A percentile compares a stretch with the other conserved stretches of the same genome.
Evolutionary conservation across 306 rosid genomes (phyloP).

Genomic region (Citrullus colocynthis): DNA sequence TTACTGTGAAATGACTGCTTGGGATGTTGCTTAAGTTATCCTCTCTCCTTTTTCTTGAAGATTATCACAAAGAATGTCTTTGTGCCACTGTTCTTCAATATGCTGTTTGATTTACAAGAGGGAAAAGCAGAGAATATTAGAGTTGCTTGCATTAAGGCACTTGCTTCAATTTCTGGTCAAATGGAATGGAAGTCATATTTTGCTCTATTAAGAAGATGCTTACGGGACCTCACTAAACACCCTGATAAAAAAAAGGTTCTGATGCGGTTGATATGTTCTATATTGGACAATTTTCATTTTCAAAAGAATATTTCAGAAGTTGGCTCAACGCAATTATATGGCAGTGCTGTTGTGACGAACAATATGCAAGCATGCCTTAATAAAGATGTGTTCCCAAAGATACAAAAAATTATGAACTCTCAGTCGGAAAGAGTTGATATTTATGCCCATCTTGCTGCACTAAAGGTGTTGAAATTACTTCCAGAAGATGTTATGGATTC

Average conservation of each 20-base stretch:
- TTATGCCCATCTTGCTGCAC: slow-evolving; percentile 65
- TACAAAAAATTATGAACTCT: slow-evolving; percentile 55
- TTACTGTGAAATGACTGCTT: not conserved
- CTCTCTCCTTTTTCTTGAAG: slow-evolving; percentile 27
- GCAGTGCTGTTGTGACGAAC: slow-evolving; percentile 15
- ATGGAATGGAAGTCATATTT: slow-evolving; percentile 84
- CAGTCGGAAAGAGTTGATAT: slow-evolving; percentile 75
- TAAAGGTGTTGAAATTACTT: slow-evolving; percentile 74
- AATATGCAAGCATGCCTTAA: slow-evolving; percentile 60
- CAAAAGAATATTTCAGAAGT: slow-evolving; percentile 28
- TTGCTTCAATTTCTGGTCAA: slow-evolving; percentile 67
- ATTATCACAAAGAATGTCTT: slow-evolving; percentile 51
- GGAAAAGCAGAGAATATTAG: slow-evolving; percentile 62
- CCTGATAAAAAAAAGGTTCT: slow-evolving; percentile 58
- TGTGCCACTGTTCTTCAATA: slow-evolving; percentile 69
- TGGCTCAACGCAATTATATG: slow-evolving; percentile 12
- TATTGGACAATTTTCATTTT: slow-evolving; percentile 79
- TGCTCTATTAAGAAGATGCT: slow-evolving; percentile 58
- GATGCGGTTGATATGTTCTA: slow-evolving; percentile 59
- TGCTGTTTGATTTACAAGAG: slow-evolving; percentile 58
- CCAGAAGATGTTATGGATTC: slow-evolving; percentile 74
- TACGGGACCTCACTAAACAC: slow-evolving; percentile 37
- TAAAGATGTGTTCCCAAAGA: slow-evolving; percentile 61
- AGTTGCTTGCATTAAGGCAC: slow-evolving; percentile 74
- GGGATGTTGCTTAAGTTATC: slow-evolving; percentile 16